Percentiles rank a stretch among this genome's conserved stretches.
These are phyloP conservation scores for Metarhizium rileyi DNA, from an alignment of 2,329 filamentous ascomycete species.

Conservation along the genomic window DNA sequence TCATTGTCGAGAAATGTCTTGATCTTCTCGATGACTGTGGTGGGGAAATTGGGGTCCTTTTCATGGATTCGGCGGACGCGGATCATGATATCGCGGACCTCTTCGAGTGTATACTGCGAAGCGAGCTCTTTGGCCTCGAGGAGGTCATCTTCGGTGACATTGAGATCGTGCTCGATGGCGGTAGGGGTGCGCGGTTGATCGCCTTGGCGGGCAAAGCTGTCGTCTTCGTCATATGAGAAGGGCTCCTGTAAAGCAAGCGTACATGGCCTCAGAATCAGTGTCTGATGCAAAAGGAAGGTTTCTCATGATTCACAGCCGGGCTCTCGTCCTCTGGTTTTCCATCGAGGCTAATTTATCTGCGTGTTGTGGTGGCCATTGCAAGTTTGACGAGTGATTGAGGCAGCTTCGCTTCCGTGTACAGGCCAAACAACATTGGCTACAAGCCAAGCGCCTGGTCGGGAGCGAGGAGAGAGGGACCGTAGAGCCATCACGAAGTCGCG, in stretches of 20 bases:
- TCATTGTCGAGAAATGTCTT: slow-evolving; percentile 33
- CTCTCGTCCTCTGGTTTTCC: neutral
- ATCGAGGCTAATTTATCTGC: neutral
- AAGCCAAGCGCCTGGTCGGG: neutral
- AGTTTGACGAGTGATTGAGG: neutral
- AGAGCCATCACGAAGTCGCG: too few species aligned
- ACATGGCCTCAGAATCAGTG: slow-evolving; percentile 1
- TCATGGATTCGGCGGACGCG: slow-evolving; percentile 31
- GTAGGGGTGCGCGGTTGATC: slow-evolving; percentile 15
- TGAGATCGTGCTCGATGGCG: slow-evolving; percentile 28
- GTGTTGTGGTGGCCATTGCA: neutral
- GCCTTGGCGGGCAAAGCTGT: slow-evolving; percentile 19
- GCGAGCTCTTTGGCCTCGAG: slow-evolving; percentile 35
- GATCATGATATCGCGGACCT: slow-evolving; percentile 32
- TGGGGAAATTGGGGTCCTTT: slow-evolving; percentile 33
- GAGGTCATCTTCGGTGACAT: slow-evolving; percentile 36
- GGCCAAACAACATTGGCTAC: neutral
- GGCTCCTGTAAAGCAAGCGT: slow-evolving; percentile 17
- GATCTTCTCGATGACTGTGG: slow-evolving; percentile 29
- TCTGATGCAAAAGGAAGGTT: neutral
- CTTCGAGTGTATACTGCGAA: slow-evolving; percentile 30
- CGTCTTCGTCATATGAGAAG: slow-evolving; percentile 30
- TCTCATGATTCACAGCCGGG: neutral
- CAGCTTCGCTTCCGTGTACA: neutral
- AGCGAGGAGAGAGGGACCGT: too few species aligned